Evolutionary conservation across 352 stramenopile genomes (phyloP).

Genomic region (Phytophthora fragariaefolia): DNA sequence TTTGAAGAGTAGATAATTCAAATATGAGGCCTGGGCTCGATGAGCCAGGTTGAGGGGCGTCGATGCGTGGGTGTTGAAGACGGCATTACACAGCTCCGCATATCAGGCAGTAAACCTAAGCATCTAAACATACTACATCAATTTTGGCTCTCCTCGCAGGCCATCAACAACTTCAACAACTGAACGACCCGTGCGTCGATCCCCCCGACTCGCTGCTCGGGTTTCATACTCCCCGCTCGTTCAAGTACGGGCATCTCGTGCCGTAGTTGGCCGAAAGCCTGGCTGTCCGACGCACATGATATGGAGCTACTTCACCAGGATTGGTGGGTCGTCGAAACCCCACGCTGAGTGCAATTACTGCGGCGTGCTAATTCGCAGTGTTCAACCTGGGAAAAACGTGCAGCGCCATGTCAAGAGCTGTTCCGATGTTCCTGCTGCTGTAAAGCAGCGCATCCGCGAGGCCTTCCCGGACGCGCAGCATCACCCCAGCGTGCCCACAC

Average conservation of each 20-base stretch:
- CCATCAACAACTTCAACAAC: too few relatives aligned
- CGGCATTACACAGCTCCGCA: too few relatives aligned
- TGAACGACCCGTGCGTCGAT: not conserved
- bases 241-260: not conserved
- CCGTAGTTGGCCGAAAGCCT: not conserved
- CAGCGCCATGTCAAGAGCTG: not conserved
- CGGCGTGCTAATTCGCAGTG: not conserved
- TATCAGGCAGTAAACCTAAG: too few relatives aligned
- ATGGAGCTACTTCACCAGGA: not conserved
- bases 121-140: too few relatives aligned
- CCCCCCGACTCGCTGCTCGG: not conserved
- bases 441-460: not conserved
- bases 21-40: too few relatives aligned
- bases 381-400: not conserved
- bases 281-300: not conserved
- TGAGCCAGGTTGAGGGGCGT: too few relatives aligned
- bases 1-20: too few relatives aligned
- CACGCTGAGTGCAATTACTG: not conserved
- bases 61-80: too few relatives aligned
- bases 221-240: not conserved
- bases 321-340: not conserved
- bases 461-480: not conserved
- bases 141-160: too few relatives aligned
- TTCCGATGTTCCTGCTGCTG: not conserved
- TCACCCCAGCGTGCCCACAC: not conserved